These are phyloP conservation scores for Apiospora kogelbergensis DNA, from an alignment of 2,329 filamentous ascomycete genomes.

Conservation along the genomic window DNA sequence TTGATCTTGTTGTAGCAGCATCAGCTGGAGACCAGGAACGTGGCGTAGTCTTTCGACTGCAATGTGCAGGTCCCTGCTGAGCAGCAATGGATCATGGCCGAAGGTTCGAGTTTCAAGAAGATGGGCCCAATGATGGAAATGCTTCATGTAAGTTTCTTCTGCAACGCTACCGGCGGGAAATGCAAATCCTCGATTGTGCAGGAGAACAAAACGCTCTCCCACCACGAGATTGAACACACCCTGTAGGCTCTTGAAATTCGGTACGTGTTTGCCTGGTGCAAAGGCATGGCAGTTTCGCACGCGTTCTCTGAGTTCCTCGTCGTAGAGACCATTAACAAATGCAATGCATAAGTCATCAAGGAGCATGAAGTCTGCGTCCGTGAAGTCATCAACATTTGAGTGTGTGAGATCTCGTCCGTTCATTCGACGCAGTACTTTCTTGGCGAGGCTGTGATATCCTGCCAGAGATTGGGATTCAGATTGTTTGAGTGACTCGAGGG, in stretches of 20 bases:
- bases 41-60: conserved; percentile 49
- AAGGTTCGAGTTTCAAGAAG: conserved; percentile 40
- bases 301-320: conserved; percentile 44
- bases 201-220: conserved; percentile 49
- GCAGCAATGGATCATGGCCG: conserved; percentile 46
- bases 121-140: conserved; percentile 40
- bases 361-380: conserved; percentile 43
- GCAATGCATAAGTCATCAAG: conserved; percentile 53
- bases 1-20: conserved; percentile 52
- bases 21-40: conserved; percentile 52
- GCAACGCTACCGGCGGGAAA: background rate
- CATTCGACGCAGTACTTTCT: conserved; percentile 48
- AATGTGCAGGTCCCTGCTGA: conserved; percentile 53
- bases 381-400: conserved; percentile 45
- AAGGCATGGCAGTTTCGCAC: conserved; percentile 50
- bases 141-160: background rate
- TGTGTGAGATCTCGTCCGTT: conserved; percentile 51
- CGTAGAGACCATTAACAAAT: conserved; percentile 54
- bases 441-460: conserved; percentile 49
- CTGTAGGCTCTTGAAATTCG: conserved; percentile 48
- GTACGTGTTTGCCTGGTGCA: conserved; percentile 29
- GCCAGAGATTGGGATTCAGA: conserved; percentile 39
- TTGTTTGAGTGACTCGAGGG: conserved; percentile 39
- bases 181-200: background rate
- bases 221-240: conserved; percentile 55